Evolutionary conservation across 805 yeast genomes (phyloP).

Genomic region (Cyberlindnera americana): DNA sequence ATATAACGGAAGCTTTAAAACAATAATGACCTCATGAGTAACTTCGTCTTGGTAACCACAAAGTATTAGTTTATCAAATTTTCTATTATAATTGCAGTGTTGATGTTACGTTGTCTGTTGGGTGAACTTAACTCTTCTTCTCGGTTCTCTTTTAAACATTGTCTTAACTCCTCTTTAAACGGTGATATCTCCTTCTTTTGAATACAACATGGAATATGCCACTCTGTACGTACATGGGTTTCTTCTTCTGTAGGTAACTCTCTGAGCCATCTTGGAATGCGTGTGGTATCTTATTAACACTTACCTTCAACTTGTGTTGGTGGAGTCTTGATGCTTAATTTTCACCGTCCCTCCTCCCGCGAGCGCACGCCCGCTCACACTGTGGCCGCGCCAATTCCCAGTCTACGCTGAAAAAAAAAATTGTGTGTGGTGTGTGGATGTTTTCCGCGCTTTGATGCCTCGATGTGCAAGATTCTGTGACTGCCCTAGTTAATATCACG

Average conservation of each 20-base stretch:
- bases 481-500: conserved; percentile 14
- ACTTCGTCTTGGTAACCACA: no score
- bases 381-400: no score
- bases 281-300: conserved; percentile 11
- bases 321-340: conserved; percentile 17
- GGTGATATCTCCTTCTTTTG: conserved; percentile 1
- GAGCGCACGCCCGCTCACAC: conserved; percentile 8
- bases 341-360: conserved; percentile 15
- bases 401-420: conserved; percentile 2
- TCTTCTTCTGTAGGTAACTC: conserved; percentile 99
- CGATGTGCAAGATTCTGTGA: no score
- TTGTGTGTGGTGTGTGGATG: conserved; percentile 11
- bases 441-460: no score
- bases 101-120: no score
- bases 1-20: no score
- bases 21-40: no score
- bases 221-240: conserved; percentile 82
- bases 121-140: background rate
- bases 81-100: no score
- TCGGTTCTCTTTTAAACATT: no score
- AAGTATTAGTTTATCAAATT: no score
- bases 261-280: conserved; percentile 82
- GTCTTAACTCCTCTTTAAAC: background rate
- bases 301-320: conserved; percentile 3
- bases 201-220: background rate